phyloP scores from a whole-genome alignment of 2,329 filamentous ascomycete species.

The Sclerotinia minor region DNA sequence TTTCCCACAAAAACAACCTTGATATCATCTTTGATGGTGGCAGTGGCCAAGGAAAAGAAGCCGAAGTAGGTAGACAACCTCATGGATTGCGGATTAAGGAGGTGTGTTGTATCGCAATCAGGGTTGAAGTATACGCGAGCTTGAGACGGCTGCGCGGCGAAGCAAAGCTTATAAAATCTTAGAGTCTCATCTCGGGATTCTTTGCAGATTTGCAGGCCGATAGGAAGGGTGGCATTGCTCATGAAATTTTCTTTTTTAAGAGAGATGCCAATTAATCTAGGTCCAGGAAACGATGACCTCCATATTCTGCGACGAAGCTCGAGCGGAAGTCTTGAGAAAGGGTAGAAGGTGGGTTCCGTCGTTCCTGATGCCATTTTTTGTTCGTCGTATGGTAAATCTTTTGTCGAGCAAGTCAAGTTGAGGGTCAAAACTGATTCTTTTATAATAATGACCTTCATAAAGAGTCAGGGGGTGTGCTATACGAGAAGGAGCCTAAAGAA shows the following conservation, averaged over 20 bases:
- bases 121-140: slow-evolving; percentile 3
- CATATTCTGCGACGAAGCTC: slow-evolving; percentile 8
- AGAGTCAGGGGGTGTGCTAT: background rate
- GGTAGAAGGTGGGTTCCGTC: background rate
- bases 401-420: background rate
- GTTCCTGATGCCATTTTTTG: background rate
- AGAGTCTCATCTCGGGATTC: slow-evolving; percentile 5
- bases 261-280: background rate
- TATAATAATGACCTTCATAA: too few species aligned
- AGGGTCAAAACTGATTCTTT: background rate
- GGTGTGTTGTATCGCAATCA: background rate
- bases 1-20: background rate
- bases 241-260: background rate
- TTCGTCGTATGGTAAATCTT: background rate
- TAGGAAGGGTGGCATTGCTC: background rate
- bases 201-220: background rate
- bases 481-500: background rate
- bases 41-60: background rate
- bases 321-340: background rate
- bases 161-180: background rate
- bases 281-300: background rate
- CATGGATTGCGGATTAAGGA: too few species aligned
- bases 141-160: background rate
- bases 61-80: background rate
- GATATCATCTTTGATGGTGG: background rate